A percentile compares a stretch with the other conserved stretches of the same genome.
phyloP scores from a whole-genome alignment of 1,284 basidiomycete genomes.

The Boletus calvinii region DNA sequence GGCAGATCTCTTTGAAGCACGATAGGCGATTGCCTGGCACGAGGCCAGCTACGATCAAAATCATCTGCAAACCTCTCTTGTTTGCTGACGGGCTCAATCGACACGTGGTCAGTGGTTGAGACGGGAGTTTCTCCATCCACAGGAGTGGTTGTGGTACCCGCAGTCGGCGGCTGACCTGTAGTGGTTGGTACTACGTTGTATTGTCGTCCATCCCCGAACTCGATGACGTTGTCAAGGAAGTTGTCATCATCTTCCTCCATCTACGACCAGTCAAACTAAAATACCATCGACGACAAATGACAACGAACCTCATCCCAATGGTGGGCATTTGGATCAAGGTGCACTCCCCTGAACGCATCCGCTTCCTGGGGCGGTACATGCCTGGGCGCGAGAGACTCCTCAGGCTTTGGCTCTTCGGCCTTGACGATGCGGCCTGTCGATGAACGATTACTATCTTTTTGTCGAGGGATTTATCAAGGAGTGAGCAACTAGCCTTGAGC shows the following conservation, averaged over 20 bases:
- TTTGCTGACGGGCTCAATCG: conserved; percentile 49
- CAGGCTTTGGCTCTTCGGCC: conserved; percentile 35
- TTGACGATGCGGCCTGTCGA: conserved; percentile 23
- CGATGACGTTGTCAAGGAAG: conserved; percentile 85
- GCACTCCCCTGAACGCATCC: conserved; percentile 91
- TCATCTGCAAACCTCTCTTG: conserved; percentile 84
- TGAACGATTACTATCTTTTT: conserved; percentile 11
- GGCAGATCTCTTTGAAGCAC: conserved; percentile 43
- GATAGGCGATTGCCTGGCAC: conserved; percentile 48
- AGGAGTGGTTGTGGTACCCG: conserved; percentile 12
- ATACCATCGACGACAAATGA: background rate
- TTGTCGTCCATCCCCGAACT: conserved; percentile 89
- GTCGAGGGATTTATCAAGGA: background rate
- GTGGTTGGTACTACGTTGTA: conserved; percentile 71
- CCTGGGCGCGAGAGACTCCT: conserved; percentile 37
- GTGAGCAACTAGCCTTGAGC: conserved; percentile 60
- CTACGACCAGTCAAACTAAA: conserved; percentile 36
- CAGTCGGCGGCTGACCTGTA: conserved; percentile 27
- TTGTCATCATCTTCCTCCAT: conserved; percentile 91
- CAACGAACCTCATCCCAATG: conserved; percentile 92
- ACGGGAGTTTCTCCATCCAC: conserved; percentile 18
- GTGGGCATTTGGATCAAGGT: conserved; percentile 87
- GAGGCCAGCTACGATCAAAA: conserved; percentile 92
- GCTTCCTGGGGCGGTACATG: conserved; percentile 69
- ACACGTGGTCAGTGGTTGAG: conserved; percentile 24